Evolutionary conservation across 2,329 filamentous ascomycete species (phyloP), one percentile per base, ranked within the genome.

Genomic region (Sarocladiaceae sp.): DNA sequence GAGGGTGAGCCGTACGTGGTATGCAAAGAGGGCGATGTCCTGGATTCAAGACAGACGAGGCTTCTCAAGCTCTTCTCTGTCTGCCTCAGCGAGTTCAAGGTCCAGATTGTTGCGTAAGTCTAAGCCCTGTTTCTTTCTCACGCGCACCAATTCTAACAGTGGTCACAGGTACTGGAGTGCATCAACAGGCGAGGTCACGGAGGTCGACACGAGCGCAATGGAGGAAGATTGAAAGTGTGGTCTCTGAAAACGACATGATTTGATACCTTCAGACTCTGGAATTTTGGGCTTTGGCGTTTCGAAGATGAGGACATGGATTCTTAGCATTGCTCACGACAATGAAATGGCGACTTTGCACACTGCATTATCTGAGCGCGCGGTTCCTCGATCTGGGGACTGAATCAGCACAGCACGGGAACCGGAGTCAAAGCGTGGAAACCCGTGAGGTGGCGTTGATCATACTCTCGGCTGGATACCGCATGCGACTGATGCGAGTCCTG

Each of bases 1-100:
- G 59, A 66, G 46, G 69, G 62, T 34, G 68, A 71, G 45, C 70
- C 69, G n/a, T 94, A 90, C 61, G 75, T 75, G 9, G 81, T 98
- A 41, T 97, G 91, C 69, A 82, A 81, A 58, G 83, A 89, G 64
- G 93, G 91, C 10, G 80, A 96, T 60, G 75, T 81, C 34, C 68
- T 98, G 53, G 90, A 96, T 66, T 90, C 86, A 53, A 78, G 91
- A 56, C 93, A 98, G 75, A 96, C 93, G 46, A 84, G 89, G 51
- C 69, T 98, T 59, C 66, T 98, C 65, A 97, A 97, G 78, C 74
- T 95, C 57, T 97, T 98, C 67, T 85, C 88, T 44, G 80, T 96
- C 46, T 88, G 86, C 50, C 80, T 93, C 67, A 87, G 88, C 47
- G 89, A 97, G 69, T 98, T 98, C 70, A 83, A 76, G 63, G 82